These are phyloP conservation scores for Limonium bicolor DNA, from an alignment of 148 eudicot genomes.

Conservation along the genomic window DNA sequence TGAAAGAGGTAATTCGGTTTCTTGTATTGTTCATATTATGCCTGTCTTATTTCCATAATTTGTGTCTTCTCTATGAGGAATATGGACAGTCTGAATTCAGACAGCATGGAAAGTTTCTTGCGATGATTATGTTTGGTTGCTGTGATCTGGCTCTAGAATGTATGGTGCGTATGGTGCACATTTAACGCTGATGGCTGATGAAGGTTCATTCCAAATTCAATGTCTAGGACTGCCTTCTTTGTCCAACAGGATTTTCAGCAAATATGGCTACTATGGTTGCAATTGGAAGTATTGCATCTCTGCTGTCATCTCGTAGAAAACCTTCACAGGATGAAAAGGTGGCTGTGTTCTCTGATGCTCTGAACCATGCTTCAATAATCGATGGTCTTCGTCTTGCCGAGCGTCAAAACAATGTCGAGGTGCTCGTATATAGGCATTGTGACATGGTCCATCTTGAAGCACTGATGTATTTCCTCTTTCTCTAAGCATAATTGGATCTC, in stretches of 20 bases:
- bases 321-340: conserved; percentile 39
- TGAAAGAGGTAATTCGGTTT: conserved; percentile 94
- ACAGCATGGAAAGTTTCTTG: too few species aligned
- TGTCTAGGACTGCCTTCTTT: conserved; percentile 94
- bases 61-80: too few species aligned
- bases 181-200: conserved; percentile 9
- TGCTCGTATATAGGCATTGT: conserved; percentile 78
- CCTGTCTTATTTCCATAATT: too few species aligned
- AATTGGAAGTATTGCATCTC: conserved; percentile 64
- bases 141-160: too few species aligned
- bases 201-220: conserved; percentile 13
- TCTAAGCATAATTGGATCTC: too few species aligned
- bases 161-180: not conserved
- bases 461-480: conserved; percentile 38
- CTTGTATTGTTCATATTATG: too few species aligned
- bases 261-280: conserved; percentile 96
- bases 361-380: conserved; percentile 94
- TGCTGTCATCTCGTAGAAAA: conserved; percentile 32
- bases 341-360: conserved; percentile 91
- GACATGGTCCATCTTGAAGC: conserved; percentile 81
- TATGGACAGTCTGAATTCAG: too few species aligned
- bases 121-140: too few species aligned
- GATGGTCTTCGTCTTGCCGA: conserved; percentile 96
- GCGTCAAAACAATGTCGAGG: conserved; percentile 44
- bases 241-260: conserved; percentile 98